Evolutionary conservation across 116 monocot genomes (phyloP), one percentile per base, ranked within the genome.

Genomic region (Papilionanthe hybrid): DNA sequence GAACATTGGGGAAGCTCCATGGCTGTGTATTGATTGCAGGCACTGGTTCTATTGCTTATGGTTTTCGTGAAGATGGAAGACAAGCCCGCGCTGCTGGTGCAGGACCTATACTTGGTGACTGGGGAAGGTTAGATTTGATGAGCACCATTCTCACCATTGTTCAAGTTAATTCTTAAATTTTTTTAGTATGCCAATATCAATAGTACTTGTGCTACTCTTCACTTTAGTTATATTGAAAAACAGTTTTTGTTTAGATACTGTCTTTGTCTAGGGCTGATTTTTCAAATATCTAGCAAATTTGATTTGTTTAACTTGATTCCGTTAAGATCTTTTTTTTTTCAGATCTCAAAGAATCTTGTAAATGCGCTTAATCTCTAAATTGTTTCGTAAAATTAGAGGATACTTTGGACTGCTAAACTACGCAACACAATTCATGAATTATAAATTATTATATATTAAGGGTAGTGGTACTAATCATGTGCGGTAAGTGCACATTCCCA

Each of bases 1-100:
- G 99, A 11, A 99, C 99, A 42, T 84, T 93, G 91, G 99, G 99
- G 75, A 95, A 89, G 78, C 91, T 93, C 44, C 95, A 93, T 81
- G 99, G 99, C 3, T 99, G 99, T 86, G 99, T 99, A n/a, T 79
- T 99, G 69, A 99, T 99, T 86, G 93, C 94, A 23, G 99, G 99
- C 28, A 99, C 99, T 28, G 99, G 99, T 27, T 78, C 86, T 6
- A 99, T 99, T 83, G 93, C 99, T 73, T 99, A 93, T 88, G 99
- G 99, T 18, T 93, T 91, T 73, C 90, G 88, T 78, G 88, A 93
- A 77, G 89, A 94, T 85, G 93, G 99, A 83, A 91, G 86, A 71
- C 86, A 95, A 85, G 91, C 95, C 75, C 81, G 99, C 82, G 94
- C 99, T 77, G 91, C 93, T 48, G 99, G 99, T 76, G 95, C 95